phyloP scores from a whole-genome alignment of 1,284 basidiomycete genomes.

The Uromyces viciae-fabae region DNA sequence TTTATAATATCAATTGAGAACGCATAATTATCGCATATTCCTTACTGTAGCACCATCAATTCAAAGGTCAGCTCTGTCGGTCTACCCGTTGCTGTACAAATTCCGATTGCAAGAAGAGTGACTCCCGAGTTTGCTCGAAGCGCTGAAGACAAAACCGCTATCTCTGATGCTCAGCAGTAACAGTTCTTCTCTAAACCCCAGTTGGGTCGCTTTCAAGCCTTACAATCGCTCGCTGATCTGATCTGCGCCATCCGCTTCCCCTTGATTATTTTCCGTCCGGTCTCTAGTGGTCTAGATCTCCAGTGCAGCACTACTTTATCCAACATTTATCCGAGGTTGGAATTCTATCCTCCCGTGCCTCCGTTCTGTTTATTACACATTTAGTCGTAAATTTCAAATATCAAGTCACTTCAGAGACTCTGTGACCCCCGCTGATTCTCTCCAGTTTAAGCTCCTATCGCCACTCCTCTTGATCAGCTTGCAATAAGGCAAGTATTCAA shows the following conservation, averaged over 20 bases:
- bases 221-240: constrained; percentile 11
- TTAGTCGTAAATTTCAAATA: not conserved
- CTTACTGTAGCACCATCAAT: not conserved
- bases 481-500: not conserved
- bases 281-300: constrained; percentile 12
- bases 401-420: not conserved
- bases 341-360: not conserved
- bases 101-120: not conserved
- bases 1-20: not conserved
- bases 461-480: not conserved
- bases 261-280: not conserved
- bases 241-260: not conserved
- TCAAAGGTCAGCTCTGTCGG: not conserved
- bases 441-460: not conserved
- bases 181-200: not conserved
- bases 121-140: not conserved
- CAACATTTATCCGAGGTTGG: constrained; percentile 3
- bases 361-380: not conserved
- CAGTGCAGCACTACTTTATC: not conserved
- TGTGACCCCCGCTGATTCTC: not conserved
- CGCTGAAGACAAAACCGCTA: not conserved
- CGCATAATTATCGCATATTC: not conserved
- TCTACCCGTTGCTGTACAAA: not conserved
- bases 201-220: not conserved
- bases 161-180: not conserved